These are phyloP conservation scores for Coffea humblotiana DNA, from an alignment of 305 asterid species.

Conservation along the genomic window DNA sequence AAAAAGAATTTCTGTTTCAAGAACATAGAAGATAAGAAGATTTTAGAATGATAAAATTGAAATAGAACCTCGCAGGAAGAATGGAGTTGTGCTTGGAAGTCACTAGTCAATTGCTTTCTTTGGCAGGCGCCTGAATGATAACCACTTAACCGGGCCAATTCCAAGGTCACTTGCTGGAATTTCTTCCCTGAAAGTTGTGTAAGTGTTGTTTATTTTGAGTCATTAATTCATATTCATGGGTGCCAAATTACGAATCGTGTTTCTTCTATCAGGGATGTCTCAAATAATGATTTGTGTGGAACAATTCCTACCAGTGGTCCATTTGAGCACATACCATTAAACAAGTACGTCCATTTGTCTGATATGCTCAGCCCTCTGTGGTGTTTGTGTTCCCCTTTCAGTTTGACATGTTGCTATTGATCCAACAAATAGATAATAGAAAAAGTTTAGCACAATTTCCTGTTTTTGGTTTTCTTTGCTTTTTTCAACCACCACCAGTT, in stretches of 20 bases:
- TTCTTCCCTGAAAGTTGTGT: conserved; percentile 91
- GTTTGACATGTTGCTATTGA: not conserved
- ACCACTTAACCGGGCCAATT: conserved; percentile 66
- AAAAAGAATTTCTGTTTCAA: not conserved
- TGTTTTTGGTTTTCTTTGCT: not conserved
- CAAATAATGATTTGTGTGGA: conserved; percentile 81
- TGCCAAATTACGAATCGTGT: not conserved
- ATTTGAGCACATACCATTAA: conserved; percentile 82
- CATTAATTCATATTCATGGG: conserved; percentile 14
- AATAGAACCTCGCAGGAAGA: not conserved
- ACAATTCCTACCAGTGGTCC: conserved; percentile 81
- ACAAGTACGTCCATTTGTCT: conserved; percentile 56
- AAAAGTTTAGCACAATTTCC: not conserved
- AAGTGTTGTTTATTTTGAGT: conserved; percentile 37
- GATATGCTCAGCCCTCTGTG: not conserved
- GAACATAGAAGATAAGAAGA: not conserved
- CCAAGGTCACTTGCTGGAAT: conserved; percentile 61
- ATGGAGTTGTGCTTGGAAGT: conserved; percentile 10
- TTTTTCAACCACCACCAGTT: not conserved
- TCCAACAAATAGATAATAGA: conserved; percentile 1
- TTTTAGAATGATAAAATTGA: not conserved
- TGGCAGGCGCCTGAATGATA: conserved; percentile 83
- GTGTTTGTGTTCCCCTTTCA: not conserved
- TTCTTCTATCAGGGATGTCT: conserved; percentile 72
- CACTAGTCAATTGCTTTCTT: conserved; percentile 12